Percentiles rank a stretch among this genome's conserved stretches.
phyloP scores from a whole-genome alignment of 306 rosid species.

The Lagenaria siceraria region DNA sequence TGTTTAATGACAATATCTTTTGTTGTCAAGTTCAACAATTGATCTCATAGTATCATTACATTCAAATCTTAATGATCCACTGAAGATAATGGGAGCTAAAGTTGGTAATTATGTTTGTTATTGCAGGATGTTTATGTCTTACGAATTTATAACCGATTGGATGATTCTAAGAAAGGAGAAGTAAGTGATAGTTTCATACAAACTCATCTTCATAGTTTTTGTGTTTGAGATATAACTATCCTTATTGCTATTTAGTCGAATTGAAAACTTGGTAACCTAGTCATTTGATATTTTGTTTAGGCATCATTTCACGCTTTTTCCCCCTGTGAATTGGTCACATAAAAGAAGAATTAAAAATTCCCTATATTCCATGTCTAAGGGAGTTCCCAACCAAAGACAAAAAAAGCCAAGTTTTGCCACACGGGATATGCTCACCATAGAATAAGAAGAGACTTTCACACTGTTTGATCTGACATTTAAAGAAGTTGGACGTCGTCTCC shows the following conservation, averaged over 20 bases:
- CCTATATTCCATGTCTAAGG: neutral
- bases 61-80: neutral
- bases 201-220: neutral
- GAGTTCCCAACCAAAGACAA: neutral
- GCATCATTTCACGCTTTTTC: neutral
- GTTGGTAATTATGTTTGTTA: constrained; percentile 5
- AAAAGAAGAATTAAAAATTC: neutral
- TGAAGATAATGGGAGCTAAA: constrained; percentile 11
- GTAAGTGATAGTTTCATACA: constrained; percentile 31
- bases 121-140: constrained; percentile 65
- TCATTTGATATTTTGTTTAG: neutral
- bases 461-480: neutral
- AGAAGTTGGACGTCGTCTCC: neutral
- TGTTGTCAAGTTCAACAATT: neutral
- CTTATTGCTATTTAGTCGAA: neutral
- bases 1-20: neutral
- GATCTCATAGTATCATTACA: neutral
- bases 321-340: neutral
- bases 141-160: constrained; percentile 62
- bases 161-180: constrained; percentile 78
- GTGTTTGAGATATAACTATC: neutral
- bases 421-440: neutral
- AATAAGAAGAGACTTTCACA: neutral
- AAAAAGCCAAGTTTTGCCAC: neutral
- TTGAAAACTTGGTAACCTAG: neutral